These are phyloP conservation scores for Nyssa sinensis DNA, from an alignment of 148 eudicot species.

Conservation along the genomic window DNA sequence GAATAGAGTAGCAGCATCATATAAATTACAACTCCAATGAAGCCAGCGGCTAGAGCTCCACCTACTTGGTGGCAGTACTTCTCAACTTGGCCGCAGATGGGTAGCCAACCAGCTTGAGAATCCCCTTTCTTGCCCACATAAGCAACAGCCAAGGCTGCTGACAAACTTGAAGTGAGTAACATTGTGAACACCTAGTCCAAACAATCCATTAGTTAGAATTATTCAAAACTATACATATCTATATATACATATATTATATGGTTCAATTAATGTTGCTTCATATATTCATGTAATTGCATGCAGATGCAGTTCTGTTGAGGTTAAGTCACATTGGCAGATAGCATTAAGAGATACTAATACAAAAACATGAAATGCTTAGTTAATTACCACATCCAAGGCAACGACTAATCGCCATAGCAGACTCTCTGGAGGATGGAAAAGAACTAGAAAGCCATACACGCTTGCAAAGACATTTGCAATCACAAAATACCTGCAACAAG, in stretches of 20 bases:
- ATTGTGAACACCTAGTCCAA: conserved; percentile 1
- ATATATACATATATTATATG: too few relatives aligned
- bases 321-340: too few relatives aligned
- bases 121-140: conserved; percentile 13
- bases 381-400: conserved; percentile 18
- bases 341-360: too few relatives aligned
- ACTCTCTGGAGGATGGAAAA: conserved; percentile 10
- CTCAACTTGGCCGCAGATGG: conserved; percentile 8
- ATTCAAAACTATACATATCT: too few relatives aligned
- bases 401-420: conserved; percentile 2
- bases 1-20: neutral
- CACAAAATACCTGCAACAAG: conserved; percentile 17
- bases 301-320: too few relatives aligned
- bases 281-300: too few relatives aligned
- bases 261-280: too few relatives aligned
- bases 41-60: neutral
- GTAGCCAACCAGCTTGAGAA: conserved; percentile 9
- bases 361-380: neutral
- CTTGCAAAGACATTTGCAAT: conserved; percentile 14
- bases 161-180: conserved; percentile 1
- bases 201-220: neutral
- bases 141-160: neutral
- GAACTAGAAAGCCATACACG: conserved; percentile 15
- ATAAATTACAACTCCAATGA: neutral
- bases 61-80: conserved; percentile 7